Base-by-base conservation (phyloP, 129 eudicot genomes). In the Flaveria linearis region DNA sequence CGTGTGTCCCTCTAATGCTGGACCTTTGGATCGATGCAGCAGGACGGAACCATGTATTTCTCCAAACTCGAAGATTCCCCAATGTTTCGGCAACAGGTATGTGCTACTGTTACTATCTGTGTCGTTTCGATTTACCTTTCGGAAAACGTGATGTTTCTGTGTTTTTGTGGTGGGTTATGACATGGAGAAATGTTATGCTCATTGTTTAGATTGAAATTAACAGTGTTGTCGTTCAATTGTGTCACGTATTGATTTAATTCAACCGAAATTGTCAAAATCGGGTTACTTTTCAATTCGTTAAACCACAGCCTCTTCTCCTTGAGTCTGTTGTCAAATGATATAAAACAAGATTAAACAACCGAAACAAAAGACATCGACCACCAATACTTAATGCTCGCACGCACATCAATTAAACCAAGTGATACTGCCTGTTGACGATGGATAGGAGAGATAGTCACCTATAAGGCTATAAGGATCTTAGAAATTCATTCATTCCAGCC, bases 11-110 rank as follows among this genome's bases (percentile, higher is more conserved):
- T 36, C 62, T 26, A 49, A 73, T 43, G 79, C 65, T 55, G 63
- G 61, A 45, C 79, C 36, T 53, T 72, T 50, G 78, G 71, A 87
- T 76, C 63, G 74, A 80, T 73, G 81, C 86, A 85, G 87, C 83
- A 78, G 76, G 88, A 77, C 64, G 84, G 26, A 36, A 85, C 62
- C 67, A 85, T 90, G 96, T 78, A 77, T 73, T 90, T 93, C 81
- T 72, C 85, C n/a, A 90, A 84, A 78, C 90, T 93, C 64, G 98
- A 93, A 65, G 98, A 93, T 80, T 90, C 98, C 46, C 98, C 97
- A 0, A 93, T 93, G 98, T 90, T 93, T 83, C 84, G 97, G 8
- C 89, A 91, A 78, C 95, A 90, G 96, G 98, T 90, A 0, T 69
- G 25, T 51, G 42, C 45, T 20, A 10, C 47, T 23, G 41, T 5